Evolutionary conservation across 257 asterid species (phyloP).

Genomic region (Lycium ferocissimum): DNA sequence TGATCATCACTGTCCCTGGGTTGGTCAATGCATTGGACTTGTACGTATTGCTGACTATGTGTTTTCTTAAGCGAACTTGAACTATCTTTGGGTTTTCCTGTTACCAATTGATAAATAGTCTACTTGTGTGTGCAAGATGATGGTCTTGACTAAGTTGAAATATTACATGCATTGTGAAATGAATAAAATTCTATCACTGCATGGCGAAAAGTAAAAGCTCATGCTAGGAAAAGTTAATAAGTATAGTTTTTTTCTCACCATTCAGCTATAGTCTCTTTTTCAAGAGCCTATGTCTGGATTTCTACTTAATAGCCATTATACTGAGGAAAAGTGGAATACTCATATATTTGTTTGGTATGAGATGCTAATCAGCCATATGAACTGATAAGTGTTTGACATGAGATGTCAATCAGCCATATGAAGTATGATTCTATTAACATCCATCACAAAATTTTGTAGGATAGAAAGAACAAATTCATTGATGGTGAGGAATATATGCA

Average conservation of each 20-base stretch:
- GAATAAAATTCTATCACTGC: background rate
- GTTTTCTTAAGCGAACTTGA: background rate
- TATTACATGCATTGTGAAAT: background rate
- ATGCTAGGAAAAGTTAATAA: background rate
- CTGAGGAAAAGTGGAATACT: background rate
- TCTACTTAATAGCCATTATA: background rate
- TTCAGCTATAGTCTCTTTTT: slow-evolving; percentile 9
- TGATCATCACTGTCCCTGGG: slow-evolving; percentile 97
- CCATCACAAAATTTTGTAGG: background rate
- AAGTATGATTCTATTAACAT: background rate
- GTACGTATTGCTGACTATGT: slow-evolving; percentile 53
- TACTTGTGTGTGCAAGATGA: slow-evolving; percentile 2
- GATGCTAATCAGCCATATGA: slow-evolving; percentile 18
- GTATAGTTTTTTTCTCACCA: background rate
- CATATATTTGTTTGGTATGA: background rate
- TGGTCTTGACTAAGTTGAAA: slow-evolving; percentile 13
- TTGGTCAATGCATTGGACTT: slow-evolving; percentile 91
- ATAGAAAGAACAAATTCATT: slow-evolving; percentile 3
- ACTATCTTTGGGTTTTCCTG: background rate
- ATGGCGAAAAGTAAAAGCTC: background rate
- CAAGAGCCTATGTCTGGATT: background rate
- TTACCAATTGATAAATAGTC: slow-evolving; percentile 8
- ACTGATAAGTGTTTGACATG: background rate
- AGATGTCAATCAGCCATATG: slow-evolving; percentile 8
- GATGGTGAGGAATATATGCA: slow-evolving; percentile 17